Percentiles rank a stretch among this genome's conserved stretches.
phyloP scores from a whole-genome alignment of 164 flowering plant species.

The Vitis amurensis region DNA sequence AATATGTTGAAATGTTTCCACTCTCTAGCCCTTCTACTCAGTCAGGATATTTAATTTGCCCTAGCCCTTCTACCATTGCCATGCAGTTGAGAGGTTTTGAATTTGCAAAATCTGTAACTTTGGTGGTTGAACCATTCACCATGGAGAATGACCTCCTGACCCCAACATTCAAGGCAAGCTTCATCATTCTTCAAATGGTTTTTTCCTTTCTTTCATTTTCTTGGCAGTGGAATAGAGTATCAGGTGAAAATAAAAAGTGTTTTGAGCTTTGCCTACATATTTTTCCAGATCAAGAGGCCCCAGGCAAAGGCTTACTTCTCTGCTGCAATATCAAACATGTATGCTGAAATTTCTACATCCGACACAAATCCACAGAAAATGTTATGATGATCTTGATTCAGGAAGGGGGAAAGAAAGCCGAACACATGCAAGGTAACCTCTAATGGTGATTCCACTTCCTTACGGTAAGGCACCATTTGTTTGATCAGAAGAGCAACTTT shows the following conservation, averaged over 20 bases:
- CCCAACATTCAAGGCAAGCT: slow-evolving; percentile 79
- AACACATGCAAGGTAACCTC: no score
- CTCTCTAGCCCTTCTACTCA: background rate
- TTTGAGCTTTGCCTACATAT: background rate
- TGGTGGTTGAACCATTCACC: slow-evolving; percentile 81
- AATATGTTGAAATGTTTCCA: slow-evolving; percentile 2
- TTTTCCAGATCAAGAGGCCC: slow-evolving; percentile 79
- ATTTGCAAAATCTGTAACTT: slow-evolving; percentile 79
- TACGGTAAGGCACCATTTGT: no score
- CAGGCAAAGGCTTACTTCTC: slow-evolving; percentile 87
- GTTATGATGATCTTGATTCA: slow-evolving; percentile 2
- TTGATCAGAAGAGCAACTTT: no score
- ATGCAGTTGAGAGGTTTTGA: slow-evolving; percentile 93
- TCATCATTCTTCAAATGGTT: no score
- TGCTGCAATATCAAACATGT: slow-evolving; percentile 74
- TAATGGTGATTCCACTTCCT: no score
- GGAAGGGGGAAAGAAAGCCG: no score
- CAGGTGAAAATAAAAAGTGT: no score
- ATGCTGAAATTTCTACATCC: slow-evolving; percentile 54
- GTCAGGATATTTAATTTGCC: no score
- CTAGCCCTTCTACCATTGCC: background rate
- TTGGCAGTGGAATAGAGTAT: background rate
- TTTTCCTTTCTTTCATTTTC: background rate
- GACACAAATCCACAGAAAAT: slow-evolving; percentile 33
- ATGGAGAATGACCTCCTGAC: slow-evolving; percentile 89